Conservation (phyloP, 495 filamentous ascomycete species). For the Xylaria intraflava region DNA sequence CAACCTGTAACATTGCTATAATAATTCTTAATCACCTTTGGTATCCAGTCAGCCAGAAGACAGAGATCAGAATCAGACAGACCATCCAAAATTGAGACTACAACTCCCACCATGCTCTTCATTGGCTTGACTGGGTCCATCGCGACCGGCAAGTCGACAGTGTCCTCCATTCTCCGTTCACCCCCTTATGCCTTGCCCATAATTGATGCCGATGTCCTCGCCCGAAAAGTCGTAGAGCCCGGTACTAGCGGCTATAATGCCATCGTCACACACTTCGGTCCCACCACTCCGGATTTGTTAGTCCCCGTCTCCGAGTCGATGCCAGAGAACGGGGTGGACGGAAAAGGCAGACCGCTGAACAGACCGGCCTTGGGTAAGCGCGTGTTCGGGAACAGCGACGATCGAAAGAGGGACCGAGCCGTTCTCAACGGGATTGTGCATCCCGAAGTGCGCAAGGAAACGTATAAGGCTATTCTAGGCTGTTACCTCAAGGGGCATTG, state of each 20-base stretch:
- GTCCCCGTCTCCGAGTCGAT: constrained; percentile 40
- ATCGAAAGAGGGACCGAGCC: constrained; percentile 57
- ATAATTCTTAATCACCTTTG: too few species aligned
- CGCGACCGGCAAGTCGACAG: constrained; percentile 96
- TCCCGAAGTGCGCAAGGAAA: constrained; percentile 71
- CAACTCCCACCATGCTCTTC: constrained; percentile 63
- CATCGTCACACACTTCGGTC: constrained; percentile 71
- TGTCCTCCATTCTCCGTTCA: constrained; percentile 69
- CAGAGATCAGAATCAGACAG: not conserved
- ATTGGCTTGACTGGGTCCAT: constrained; percentile 96
- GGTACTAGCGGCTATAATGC: constrained; percentile 73
- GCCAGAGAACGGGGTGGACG: constrained; percentile 37
- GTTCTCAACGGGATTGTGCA: constrained; percentile 88
- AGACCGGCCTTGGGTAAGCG: constrained; percentile 75
- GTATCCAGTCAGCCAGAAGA: too few species aligned
- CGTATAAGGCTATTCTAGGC: constrained; percentile 58
- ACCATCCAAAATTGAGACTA: not conserved
- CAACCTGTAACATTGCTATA: not conserved
- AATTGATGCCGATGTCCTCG: constrained; percentile 90
- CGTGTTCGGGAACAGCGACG: constrained; percentile 70
- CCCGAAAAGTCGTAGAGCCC: constrained; percentile 85
- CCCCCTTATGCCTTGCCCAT: constrained; percentile 83
- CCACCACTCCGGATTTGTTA: constrained; percentile 78
- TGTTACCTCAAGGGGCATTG: constrained; percentile 66
- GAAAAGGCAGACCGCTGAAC: constrained; percentile 66